phyloP scores from a whole-genome alignment of 2,329 filamentous ascomycete genomes.

The Juglanconis sp. region DNA sequence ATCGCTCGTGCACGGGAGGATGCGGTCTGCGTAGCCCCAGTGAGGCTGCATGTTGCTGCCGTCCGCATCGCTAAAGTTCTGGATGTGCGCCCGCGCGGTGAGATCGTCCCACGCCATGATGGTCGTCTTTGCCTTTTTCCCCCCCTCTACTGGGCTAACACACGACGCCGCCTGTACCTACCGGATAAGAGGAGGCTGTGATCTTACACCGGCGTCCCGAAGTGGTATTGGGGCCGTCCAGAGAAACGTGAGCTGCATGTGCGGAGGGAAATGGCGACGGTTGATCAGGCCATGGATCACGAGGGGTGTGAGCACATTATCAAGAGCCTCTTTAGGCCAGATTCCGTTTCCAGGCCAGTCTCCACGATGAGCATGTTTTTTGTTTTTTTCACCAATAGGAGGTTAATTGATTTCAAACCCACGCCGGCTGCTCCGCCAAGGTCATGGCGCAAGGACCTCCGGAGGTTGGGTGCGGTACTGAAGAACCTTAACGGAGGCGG shows the following conservation, averaged over 20 bases:
- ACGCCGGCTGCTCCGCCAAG: neutral
- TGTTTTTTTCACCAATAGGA: neutral
- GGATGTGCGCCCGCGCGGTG: constrained; percentile 32
- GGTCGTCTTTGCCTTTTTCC: neutral
- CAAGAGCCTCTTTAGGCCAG: neutral
- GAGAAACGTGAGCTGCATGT: neutral
- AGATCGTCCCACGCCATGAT: constrained; percentile 20
- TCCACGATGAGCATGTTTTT: neutral
- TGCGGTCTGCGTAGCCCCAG: constrained; percentile 46
- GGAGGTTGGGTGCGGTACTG: neutral
- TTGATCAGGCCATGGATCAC: neutral
- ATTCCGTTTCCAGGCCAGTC: constrained; percentile 18
- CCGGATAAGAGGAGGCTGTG: neutral
- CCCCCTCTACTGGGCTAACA: too few species aligned
- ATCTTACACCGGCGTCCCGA: neutral
- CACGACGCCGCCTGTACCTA: neutral
- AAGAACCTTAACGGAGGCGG: neutral
- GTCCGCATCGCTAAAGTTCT: constrained; percentile 36
- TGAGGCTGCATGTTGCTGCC: constrained; percentile 32
- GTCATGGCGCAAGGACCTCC: neutral
- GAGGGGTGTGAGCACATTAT: neutral
- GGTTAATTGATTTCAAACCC: neutral
- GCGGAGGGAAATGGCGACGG: neutral
- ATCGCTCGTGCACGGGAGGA: constrained; percentile 44
- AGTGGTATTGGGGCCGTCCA: neutral